Evolutionary conservation across 2,329 filamentous ascomycete genomes (phyloP), one percentile per base, ranked within the genome.

Genomic region (Aspergillus sp.): DNA sequence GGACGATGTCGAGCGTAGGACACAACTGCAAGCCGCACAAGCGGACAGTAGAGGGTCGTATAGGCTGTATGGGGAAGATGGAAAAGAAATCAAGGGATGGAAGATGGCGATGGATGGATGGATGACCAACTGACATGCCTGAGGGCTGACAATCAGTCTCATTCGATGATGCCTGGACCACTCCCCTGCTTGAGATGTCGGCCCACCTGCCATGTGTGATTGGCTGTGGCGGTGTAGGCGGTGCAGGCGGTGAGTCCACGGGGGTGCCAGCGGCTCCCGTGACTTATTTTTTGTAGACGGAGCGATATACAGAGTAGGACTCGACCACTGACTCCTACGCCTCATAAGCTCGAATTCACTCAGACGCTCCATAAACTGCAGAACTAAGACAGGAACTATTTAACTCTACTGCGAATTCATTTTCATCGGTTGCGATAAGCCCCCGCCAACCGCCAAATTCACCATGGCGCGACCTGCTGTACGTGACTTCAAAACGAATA

Each of bases 41-140:
- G 57, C 64, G 56, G 60, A 61, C 52, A 49, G 62, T 56, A 52
- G 44, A 51, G 53, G 47, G 53, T 45, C 46, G 58, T 50, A 60
- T 56, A 55, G 31, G 58, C 59, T 52, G 56, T 56, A 61, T 44
- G 64, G 66, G 53, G 55, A 57, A 61, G 61, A 57, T 59, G 58
- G 56, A 56, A 58, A 60, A 64, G 62, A 61, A 64, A 7, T 11
- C 27, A 31, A 31, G 27, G 62, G 62, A 63, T 62, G 60, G 56
- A 54, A 55, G 62, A 58, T 52, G 57, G 54, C 52, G 55, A 52
- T 56, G 48, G 55, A 55, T 56, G 53, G 47, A 49, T 49, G 52
- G 37, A 52, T 47, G 24, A 27, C 23, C 27, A 23, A 46, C 41
- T 54, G 58, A 57, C 47, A 55, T 55, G 44, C 52, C 15, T 21